Evolutionary conservation across 2,329 filamentous ascomycete species (phyloP).

Genomic region (Monilinia fructigena): DNA sequence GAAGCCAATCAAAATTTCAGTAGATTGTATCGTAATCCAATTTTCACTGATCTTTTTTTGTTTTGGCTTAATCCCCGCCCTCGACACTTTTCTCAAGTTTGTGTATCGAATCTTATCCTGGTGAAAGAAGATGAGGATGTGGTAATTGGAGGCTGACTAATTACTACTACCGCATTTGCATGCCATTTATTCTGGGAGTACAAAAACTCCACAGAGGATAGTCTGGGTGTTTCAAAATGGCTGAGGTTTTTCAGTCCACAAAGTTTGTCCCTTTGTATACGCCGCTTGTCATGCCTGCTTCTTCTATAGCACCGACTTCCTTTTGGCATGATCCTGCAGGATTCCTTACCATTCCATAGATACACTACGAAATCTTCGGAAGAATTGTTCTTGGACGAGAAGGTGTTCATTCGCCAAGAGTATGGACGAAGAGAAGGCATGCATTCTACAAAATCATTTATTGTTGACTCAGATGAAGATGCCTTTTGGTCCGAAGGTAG

Average conservation of each 20-base stretch:
- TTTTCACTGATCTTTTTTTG: conserved; percentile 43
- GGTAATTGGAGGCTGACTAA: conserved; percentile 58
- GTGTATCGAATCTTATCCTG: conserved; percentile 62
- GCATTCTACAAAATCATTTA: conserved; percentile 53
- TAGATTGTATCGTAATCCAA: conserved; percentile 46
- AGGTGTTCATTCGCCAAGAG: conserved; percentile 50
- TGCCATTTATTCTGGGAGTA: conserved; percentile 46
- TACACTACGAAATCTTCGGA: conserved; percentile 22
- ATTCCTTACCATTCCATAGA: conserved; percentile 53
- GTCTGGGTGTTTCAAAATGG: not conserved
- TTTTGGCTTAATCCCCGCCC: conserved; percentile 61
- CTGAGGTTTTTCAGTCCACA: conserved; percentile 44
- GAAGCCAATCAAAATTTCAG: not conserved
- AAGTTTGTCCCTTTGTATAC: conserved; percentile 55
- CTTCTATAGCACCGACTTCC: conserved; percentile 49
- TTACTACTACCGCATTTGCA: conserved; percentile 49
- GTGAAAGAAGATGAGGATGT: conserved; percentile 61
- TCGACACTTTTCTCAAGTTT: conserved; percentile 60
- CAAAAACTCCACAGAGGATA: not conserved
- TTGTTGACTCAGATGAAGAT: conserved; percentile 53
- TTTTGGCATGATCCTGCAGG: conserved; percentile 58
- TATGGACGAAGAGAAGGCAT: conserved; percentile 50
- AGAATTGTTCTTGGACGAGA: conserved; percentile 53
- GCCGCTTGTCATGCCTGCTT: conserved; percentile 57
- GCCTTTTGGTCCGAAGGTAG: conserved; percentile 52